Conservation (phyloP, 1,284 basidiomycete species). For the Heliocybe sulcata region DNA sequence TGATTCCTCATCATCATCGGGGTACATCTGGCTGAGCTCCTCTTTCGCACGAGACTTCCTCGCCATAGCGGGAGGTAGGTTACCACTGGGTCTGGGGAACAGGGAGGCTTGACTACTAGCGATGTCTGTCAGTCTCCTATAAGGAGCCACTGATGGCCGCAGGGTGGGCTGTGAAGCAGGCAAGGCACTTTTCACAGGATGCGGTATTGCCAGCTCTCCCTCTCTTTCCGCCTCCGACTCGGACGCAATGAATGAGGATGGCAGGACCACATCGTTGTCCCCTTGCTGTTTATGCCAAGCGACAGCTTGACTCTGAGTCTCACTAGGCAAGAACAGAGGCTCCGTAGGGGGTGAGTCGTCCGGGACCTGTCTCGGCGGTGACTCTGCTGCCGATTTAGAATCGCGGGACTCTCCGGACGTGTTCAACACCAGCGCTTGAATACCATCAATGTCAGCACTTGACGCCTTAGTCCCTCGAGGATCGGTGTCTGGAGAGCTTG, state of each 20-base stretch:
- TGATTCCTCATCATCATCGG: slow-evolving; percentile 10
- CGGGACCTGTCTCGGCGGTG: not conserved
- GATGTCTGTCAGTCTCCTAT: not conserved
- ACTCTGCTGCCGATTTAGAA: not conserved
- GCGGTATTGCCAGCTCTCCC: not conserved
- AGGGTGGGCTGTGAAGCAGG: not conserved
- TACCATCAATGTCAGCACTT: not conserved
- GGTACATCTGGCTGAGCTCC: not conserved
- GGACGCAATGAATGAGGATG: not conserved
- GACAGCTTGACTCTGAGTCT: not conserved
- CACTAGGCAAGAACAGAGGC: not conserved
- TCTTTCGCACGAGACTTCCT: not conserved
- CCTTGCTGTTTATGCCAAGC: not conserved
- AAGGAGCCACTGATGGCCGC: not conserved
- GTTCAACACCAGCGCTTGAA: not conserved
- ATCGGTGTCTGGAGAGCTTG: not conserved
- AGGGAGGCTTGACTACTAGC: not conserved
- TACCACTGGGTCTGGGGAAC: not conserved
- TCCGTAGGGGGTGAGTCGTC: not conserved
- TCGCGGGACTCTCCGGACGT: not conserved
- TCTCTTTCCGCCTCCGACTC: not conserved
- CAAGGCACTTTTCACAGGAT: not conserved
- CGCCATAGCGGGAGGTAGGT: not conserved
- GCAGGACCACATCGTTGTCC: not conserved
- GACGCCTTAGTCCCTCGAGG: no score